Base-by-base conservation (phyloP, 805 yeast genomes). In the Grigorovia yakushimaensis region DNA sequence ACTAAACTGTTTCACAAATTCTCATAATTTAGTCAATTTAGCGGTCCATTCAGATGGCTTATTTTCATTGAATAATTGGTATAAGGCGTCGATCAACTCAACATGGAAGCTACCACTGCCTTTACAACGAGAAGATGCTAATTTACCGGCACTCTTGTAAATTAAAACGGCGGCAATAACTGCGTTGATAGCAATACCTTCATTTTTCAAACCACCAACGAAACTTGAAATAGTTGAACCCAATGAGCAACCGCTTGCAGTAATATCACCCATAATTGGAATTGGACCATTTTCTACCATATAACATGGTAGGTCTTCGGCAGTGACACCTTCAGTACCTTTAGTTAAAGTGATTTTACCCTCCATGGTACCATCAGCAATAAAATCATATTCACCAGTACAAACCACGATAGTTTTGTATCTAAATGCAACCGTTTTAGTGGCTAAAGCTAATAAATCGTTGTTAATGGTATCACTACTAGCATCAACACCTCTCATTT, bases 201-300 rank as follows among this genome's bases (percentile, higher is more conserved):
- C 54, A 7, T 57, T 62, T 0, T 71, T 64, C 46, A 63, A 55
- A 2, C 78, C 75, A 3, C 81, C 81, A 2, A 79, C 60, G 49
- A 69, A 73, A 1, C 84, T 69, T 0, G 84, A 81, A 46, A 87
- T 77, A 0, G 78, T 73, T 41, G 88, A 79, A 1, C 95, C 95
- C 37, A 88, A 65, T 0, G 91, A 77, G 52, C 96, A 88, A 0
- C 96, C 96, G 2, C 88, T 71, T 0, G 94, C 95, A 0, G 95
- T 87, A 5, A 87, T 75, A 10, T 67, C 60, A 0, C 82, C 81
- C 83, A 87, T 80, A 17, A 79, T 54, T 19, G 65, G 64, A 53
- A 77, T 73, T 1, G 93, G 88, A 5, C 89, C 91, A 8, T 56
- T 48, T 4, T 80, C 58, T 2, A 58, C 54, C 2, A 57, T 58